Evolutionary conservation across 768 basidiomycete genomes (phyloP).

Genomic region (Coprinopsis strossmayeri): DNA sequence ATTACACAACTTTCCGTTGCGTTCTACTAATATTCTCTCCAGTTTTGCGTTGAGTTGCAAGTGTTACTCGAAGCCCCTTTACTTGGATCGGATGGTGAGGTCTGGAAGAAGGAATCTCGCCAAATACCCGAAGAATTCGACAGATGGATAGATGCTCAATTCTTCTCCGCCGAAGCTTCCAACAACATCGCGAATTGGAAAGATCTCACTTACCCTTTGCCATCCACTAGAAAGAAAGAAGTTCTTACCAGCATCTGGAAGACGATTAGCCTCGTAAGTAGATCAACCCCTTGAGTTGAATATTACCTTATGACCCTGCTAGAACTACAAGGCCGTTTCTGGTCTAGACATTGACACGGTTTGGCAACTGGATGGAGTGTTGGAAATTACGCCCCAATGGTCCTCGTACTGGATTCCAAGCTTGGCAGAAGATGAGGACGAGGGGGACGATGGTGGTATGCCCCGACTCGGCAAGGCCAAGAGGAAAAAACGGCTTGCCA

Average conservation of each 20-base stretch:
- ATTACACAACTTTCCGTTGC: neutral
- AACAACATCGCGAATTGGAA: slow-evolving; percentile 43
- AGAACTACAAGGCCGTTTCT: slow-evolving; percentile 55
- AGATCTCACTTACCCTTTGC: slow-evolving; percentile 52
- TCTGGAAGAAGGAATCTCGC: slow-evolving; percentile 43
- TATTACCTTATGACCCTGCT: neutral
- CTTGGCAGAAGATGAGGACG: slow-evolving; percentile 19
- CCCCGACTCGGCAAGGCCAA: slow-evolving; percentile 20
- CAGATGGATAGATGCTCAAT: slow-evolving; percentile 63
- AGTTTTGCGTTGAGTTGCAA: slow-evolving; percentile 64
- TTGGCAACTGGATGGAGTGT: slow-evolving; percentile 54
- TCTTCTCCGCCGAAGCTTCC: slow-evolving; percentile 54
- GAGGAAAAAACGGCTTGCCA: slow-evolving; percentile 40
- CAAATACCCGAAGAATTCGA: slow-evolving; percentile 57
- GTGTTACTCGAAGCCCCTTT: slow-evolving; percentile 59
- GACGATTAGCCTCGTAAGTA: slow-evolving; percentile 50
- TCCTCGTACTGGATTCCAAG: slow-evolving; percentile 31
- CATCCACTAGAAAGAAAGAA: slow-evolving; percentile 40
- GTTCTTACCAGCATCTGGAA: slow-evolving; percentile 62
- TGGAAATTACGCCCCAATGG: slow-evolving; percentile 56
- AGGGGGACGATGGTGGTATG: slow-evolving; percentile 12
- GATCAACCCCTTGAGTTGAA: too few relatives aligned
- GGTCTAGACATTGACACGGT: slow-evolving; percentile 54
- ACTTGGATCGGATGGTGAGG: slow-evolving; percentile 45
- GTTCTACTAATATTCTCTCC: neutral